Evolutionary conservation across 345 rosid genomes (phyloP).

Genomic region (Fremontodendron californicum): DNA sequence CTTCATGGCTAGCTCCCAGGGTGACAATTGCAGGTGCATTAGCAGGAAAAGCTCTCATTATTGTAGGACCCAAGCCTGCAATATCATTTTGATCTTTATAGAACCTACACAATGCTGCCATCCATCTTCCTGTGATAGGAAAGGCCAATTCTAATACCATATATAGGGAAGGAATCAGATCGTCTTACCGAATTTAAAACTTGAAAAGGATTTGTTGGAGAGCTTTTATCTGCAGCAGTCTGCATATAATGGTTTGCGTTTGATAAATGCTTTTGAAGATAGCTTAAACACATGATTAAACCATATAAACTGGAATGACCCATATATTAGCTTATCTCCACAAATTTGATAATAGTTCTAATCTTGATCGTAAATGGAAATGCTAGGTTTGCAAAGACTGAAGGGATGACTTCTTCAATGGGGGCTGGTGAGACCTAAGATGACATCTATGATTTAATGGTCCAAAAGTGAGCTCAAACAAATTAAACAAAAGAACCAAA

Average conservation of each 20-base stretch:
- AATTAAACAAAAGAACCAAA: too few relatives aligned
- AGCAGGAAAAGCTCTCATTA: conserved; percentile 85
- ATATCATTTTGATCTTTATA: background rate
- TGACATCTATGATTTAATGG: too few relatives aligned
- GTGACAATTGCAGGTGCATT: conserved; percentile 95
- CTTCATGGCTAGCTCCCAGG: conserved; percentile 83
- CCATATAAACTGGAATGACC: too few relatives aligned
- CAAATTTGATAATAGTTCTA: too few relatives aligned
- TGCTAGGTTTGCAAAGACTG: too few relatives aligned
- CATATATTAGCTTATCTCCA: too few relatives aligned
- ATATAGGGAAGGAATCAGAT: conserved; percentile 20
- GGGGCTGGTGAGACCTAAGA: too few relatives aligned
- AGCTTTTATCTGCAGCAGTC: conserved; percentile 55
- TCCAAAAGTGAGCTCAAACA: too few relatives aligned
- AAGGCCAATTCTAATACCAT: conserved; percentile 4
- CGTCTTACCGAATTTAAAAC: conserved; percentile 63
- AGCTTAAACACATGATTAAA: too few relatives aligned
- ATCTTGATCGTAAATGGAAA: too few relatives aligned
- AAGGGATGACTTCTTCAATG: too few relatives aligned
- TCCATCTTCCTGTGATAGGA: background rate
- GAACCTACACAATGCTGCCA: background rate
- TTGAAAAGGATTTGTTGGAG: conserved; percentile 60
- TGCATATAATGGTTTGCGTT: conserved; percentile 72
- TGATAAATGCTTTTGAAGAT: too few relatives aligned
- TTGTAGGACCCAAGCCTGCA: conserved; percentile 79